phyloP scores from a whole-genome alignment of 805 yeast genomes.

The Candida nitratophila region DNA sequence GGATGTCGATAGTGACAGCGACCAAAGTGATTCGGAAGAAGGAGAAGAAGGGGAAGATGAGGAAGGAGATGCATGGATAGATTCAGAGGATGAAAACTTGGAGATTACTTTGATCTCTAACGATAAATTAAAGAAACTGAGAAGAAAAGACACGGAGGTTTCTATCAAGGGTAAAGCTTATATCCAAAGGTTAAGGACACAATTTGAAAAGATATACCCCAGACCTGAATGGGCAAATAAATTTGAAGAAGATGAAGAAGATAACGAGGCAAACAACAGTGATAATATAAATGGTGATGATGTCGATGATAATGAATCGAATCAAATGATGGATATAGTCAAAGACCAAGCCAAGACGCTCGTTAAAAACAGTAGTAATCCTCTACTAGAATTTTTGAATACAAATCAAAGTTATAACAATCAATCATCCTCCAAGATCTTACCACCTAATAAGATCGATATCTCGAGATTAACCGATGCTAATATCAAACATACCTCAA shows the following conservation, averaged over 20 bases:
- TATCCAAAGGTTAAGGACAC: conserved; percentile 40
- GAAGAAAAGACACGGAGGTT: conserved; percentile 40
- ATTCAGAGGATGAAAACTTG: conserved; percentile 82
- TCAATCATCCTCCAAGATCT: conserved; percentile 36
- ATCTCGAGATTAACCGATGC: conserved; percentile 86
- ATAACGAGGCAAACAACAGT: conserved; percentile 15
- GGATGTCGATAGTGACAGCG: conserved; percentile 16
- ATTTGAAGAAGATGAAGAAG: conserved; percentile 49
- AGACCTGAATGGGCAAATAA: conserved; percentile 75
- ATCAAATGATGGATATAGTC: not conserved
- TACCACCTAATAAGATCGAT: conserved; percentile 66
- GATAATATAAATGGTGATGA: conserved; percentile 11
- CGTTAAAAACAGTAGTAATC: conserved; percentile 22
- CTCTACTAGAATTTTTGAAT: conserved; percentile 25
- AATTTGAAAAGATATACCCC: conserved; percentile 67
- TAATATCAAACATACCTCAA: conserved; percentile 59
- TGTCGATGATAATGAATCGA: conserved; percentile 2
- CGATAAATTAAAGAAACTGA: conserved; percentile 63
- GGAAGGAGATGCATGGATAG: conserved; percentile 62
- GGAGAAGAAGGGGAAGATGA: conserved; percentile 25
- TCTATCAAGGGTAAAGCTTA: conserved; percentile 26
- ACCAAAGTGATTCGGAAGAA: conserved; percentile 24
- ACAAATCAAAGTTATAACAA: conserved; percentile 24
- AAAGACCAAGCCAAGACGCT: conserved; percentile 2
- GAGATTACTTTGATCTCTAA: conserved; percentile 51